Base-by-base conservation (phyloP, 805 yeast genomes). In the Wickerhamomyces subpelliculosus region DNA sequence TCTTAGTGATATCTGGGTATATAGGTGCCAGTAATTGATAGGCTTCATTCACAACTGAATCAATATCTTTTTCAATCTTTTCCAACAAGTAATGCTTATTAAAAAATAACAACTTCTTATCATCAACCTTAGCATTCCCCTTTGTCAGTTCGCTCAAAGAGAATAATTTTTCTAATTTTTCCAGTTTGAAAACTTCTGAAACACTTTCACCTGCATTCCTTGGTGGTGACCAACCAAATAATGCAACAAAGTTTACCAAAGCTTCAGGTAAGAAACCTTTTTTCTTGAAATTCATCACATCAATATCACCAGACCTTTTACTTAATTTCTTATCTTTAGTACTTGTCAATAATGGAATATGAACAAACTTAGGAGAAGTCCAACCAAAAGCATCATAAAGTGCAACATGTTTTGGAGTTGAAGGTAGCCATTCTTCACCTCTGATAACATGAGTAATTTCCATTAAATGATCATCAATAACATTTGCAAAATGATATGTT, bases 361-460 rank as follows among this genome's bases (percentile, higher is more conserved):
- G 99, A n/a, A 84, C 70, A 56, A 77, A 93, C 16, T 68, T 52
- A 0, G 99, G 98, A 1, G 83, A 76, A 0, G 52, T 46, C 97
- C 97, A 90, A 0, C 84, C 86, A 55, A 90, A 81, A 0, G 96
- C 95, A 14, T 71, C 50, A 55, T 93, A 94, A 36, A 93, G 58
- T 0, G 96, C 90, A 33, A 88, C 70, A 53, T 93, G 98, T 51
- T 89, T 90, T 2, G 97, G 96, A 0, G 98, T 93, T 0, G 97
- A 86, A 1, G 95, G 84, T 10, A 93, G 64, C 98, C 99, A 93
- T 58, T 93, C 98, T 54, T 93, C 98, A 25, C 99, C 99, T 48
- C 99, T 70, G 5, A 93, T 78, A 8, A 93, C 98, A 60, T 93
- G 97, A 0, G 96, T 84, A 32, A 93, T 84, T 33, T 77, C 60